Percentiles rank a stretch among this genome's conserved stretches.
These are phyloP conservation scores for Hypoxylon fuscum DNA, from an alignment of 495 filamentous ascomycete species.

Conservation along the genomic window DNA sequence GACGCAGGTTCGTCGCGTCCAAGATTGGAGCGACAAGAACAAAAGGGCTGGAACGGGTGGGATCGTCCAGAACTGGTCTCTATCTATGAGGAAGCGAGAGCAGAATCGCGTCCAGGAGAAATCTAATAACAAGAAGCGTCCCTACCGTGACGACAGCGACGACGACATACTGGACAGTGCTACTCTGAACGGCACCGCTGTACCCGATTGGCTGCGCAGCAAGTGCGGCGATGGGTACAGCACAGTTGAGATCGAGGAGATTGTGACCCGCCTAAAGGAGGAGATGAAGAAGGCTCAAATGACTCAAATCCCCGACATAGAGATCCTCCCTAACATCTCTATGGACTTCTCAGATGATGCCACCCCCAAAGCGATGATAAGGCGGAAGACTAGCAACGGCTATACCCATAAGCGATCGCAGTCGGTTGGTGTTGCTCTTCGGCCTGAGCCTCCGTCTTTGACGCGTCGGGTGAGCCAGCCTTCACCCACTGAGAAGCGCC, in stretches of 20 bases:
- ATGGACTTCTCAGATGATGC: conserved; percentile 26
- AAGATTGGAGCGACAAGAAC: conserved; percentile 64
- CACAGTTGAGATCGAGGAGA: conserved; percentile 47
- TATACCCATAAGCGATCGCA: conserved; percentile 51
- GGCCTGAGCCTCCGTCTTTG: conserved; percentile 32
- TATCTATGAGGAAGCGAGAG: conserved; percentile 64
- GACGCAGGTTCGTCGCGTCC: conserved; percentile 65
- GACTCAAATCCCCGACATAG: conserved; percentile 68
- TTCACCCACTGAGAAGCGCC: conserved; percentile 43
- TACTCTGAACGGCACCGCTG: conserved; percentile 44
- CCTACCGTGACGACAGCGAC: conserved; percentile 37
- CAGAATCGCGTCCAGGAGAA: conserved; percentile 52
- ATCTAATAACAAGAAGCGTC: conserved; percentile 38
- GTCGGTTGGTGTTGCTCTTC: conserved; percentile 45
- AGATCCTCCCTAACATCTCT: conserved; percentile 68
- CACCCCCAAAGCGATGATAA: conserved; percentile 31
- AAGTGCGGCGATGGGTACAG: conserved; percentile 47
- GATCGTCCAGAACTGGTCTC: conserved; percentile 58
- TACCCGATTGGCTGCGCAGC: conserved; percentile 55
- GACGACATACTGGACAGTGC: conserved; percentile 41
- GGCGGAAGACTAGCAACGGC: conserved; percentile 31
- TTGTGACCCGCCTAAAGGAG: conserved; percentile 46
- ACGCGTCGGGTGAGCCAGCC: conserved; percentile 45
- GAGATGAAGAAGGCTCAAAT: conserved; percentile 44
- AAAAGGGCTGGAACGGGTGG: conserved; percentile 47